Base-by-base conservation (phyloP, 2,329 filamentous ascomycete genomes). In the Capronia epimyces region DNA sequence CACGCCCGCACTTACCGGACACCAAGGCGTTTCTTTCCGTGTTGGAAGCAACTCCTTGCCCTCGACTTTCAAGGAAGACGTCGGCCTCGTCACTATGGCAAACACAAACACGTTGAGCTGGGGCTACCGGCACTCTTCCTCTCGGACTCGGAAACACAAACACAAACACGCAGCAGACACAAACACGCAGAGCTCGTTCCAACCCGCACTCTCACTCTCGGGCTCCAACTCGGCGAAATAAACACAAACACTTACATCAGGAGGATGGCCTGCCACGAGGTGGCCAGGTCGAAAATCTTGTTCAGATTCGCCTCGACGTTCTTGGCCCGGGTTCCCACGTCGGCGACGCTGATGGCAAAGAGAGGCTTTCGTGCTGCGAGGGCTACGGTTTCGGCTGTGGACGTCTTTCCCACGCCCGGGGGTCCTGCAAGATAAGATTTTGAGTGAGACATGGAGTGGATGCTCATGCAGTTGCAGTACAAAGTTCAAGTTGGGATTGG, bases 311-410 rank as follows among this genome's bases (percentile, higher is more conserved):
- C 5, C 15, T 53, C 50, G 13, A 49, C 29, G 7, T 24, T 10
- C 16, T 34, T 25, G 12, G 41, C 27, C 8, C 29, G 22, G 2
- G 31, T 50, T n/a, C 39, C 46, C 13, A 53, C 22, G 13, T 53
- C 50, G 15, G 29, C 43, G n/a, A 32, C 50, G n/a, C 45, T 55
- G n/a, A 61, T 49, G 21, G 49, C 32, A 13, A 50, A 59, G 9
- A 60, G 46, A 27, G 59, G 55, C 39, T 45, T 51, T 18, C 48
- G 44, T 8, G 58, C 15, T 43, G 60, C 82, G 58, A 81, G 83
- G 31, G 82, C 82, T 15, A 82, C 81, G 56, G 77, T 81, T 65
- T 86, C 80, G 62, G 83, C 83, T 6, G 86, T 74, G 37, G 86
- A 71, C 1, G 83, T 87, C 66, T 87, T 87, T 52, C 83, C 83